Conservation (phyloP, 495 filamentous ascomycete genomes). For the Xylaria acuta region DNA sequence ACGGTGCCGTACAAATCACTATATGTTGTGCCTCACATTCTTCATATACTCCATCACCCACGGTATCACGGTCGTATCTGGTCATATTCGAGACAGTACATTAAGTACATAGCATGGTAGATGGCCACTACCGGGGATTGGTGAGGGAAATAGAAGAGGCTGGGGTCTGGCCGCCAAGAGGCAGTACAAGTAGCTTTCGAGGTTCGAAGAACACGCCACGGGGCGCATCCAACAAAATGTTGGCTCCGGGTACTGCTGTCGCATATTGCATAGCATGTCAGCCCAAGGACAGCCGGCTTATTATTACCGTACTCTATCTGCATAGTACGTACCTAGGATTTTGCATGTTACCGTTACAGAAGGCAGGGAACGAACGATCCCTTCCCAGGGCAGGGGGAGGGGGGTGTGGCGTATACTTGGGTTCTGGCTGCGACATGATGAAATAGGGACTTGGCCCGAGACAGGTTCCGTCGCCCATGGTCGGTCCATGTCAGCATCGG, state of each 20-base stretch:
- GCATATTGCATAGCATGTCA: slow-evolving; percentile 21
- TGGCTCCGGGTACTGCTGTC: background rate
- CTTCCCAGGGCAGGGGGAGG: background rate
- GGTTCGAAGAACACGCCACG: slow-evolving; percentile 1
- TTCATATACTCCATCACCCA: background rate
- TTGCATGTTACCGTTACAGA: slow-evolving; percentile 12
- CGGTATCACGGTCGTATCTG: slow-evolving; percentile 15
- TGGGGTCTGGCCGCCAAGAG: slow-evolving; percentile 9
- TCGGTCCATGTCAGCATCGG: slow-evolving; percentile 8
- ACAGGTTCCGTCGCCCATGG: slow-evolving; percentile 20
- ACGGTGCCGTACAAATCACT: slow-evolving; percentile 11
- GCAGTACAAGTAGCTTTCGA: background rate
- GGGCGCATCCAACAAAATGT: slow-evolving; percentile 11
- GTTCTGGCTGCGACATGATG: slow-evolving; percentile 22
- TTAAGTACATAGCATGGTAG: background rate
- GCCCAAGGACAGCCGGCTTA: slow-evolving; percentile 7
- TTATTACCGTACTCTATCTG: background rate
- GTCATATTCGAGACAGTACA: background rate
- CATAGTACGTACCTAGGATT: background rate
- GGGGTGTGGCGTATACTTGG: background rate
- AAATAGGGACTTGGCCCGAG: slow-evolving; percentile 24
- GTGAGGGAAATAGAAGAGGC: slow-evolving; percentile 13
- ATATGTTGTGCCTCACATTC: slow-evolving; percentile 6
- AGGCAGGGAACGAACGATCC: background rate
- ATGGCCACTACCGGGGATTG: background rate